A percentile compares a stretch with the other conserved stretches of the same genome.
Evolutionary conservation across 495 filamentous ascomycete species (phyloP).

Genomic region (Cercophora scortea): DNA sequence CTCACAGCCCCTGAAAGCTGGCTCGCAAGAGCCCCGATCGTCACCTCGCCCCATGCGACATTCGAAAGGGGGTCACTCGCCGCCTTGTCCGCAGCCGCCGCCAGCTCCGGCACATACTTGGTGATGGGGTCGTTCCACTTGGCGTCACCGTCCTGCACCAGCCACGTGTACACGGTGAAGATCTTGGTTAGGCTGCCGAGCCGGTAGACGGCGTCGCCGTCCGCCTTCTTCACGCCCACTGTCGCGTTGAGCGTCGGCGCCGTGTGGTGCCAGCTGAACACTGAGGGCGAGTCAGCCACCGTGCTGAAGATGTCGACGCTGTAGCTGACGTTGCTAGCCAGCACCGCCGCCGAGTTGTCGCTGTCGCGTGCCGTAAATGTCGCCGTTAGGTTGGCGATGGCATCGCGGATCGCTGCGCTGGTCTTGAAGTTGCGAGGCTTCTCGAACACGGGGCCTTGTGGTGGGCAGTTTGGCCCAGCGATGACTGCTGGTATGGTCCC

Average conservation of each 20-base stretch:
- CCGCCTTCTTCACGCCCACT: slow-evolving; percentile 29
- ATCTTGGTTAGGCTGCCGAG: slow-evolving; percentile 45
- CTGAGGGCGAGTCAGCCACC: slow-evolving; percentile 25
- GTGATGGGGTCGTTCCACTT: slow-evolving; percentile 40
- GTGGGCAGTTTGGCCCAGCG: slow-evolving; percentile 37
- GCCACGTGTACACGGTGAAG: slow-evolving; percentile 38
- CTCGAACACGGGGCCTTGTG: slow-evolving; percentile 42
- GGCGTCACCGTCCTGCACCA: slow-evolving; percentile 34
- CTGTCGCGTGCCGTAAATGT: slow-evolving; percentile 22
- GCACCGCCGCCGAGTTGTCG: slow-evolving; percentile 24
- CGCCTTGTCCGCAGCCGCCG: slow-evolving; percentile 20
- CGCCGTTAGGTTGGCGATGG: slow-evolving; percentile 29
- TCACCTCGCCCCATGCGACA: slow-evolving; percentile 48
- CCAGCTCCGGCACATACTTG: slow-evolving; percentile 49
- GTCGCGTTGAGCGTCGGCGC: slow-evolving; percentile 24
- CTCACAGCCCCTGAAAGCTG: slow-evolving; percentile 45
- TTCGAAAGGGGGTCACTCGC: slow-evolving; percentile 29
- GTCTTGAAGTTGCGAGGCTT: slow-evolving; percentile 30
- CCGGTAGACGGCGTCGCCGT: slow-evolving; percentile 42
- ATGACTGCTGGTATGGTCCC: background rate
- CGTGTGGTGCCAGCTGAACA: slow-evolving; percentile 42
- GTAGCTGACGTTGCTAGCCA: slow-evolving; percentile 40
- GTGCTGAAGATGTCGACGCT: slow-evolving; percentile 45
- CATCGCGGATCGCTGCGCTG: slow-evolving; percentile 23
- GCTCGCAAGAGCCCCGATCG: slow-evolving; percentile 43